Percentiles rank a stretch among this genome's conserved stretches.
Evolutionary conservation across 306 rosid genomes (phyloP).

Genomic region (Potentilla sterilis): DNA sequence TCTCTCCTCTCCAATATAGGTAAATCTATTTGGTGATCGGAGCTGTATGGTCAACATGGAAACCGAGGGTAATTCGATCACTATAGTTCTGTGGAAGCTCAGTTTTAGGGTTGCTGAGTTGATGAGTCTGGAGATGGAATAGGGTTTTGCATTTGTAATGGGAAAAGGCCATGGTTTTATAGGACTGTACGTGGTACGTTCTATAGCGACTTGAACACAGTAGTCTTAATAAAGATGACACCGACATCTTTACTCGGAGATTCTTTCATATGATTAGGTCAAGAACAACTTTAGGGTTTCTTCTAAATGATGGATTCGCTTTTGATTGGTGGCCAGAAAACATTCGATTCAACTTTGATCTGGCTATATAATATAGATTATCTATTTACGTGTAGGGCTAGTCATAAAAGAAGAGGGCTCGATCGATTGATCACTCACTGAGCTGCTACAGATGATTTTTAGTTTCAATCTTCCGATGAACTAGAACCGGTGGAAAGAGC

Average conservation of each 20-base stretch:
- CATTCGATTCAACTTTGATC: background rate
- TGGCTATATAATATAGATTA: background rate
- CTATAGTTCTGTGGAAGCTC: background rate
- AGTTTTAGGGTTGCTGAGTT: background rate
- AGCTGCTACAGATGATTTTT: background rate
- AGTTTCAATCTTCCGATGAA: background rate
- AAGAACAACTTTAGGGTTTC: conserved; percentile 1
- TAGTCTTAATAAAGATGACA: background rate
- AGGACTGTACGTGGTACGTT: background rate
- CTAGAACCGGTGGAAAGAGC: background rate
- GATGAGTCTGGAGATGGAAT: background rate
- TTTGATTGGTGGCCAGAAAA: background rate
- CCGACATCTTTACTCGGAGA: background rate
- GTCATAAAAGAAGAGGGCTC: background rate
- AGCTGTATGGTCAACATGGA: background rate
- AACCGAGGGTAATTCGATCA: background rate
- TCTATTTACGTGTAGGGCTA: background rate
- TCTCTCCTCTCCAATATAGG: too few species aligned
- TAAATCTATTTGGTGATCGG: background rate
- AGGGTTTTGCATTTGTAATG: background rate
- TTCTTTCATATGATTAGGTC: conserved; percentile 10
- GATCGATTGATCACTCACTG: background rate
- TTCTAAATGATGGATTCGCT: background rate
- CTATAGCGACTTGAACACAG: background rate
- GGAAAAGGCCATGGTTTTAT: background rate